phyloP scores from a whole-genome alignment of 768 basidiomycete species.

The Suillus fuscotomentosus region DNA sequence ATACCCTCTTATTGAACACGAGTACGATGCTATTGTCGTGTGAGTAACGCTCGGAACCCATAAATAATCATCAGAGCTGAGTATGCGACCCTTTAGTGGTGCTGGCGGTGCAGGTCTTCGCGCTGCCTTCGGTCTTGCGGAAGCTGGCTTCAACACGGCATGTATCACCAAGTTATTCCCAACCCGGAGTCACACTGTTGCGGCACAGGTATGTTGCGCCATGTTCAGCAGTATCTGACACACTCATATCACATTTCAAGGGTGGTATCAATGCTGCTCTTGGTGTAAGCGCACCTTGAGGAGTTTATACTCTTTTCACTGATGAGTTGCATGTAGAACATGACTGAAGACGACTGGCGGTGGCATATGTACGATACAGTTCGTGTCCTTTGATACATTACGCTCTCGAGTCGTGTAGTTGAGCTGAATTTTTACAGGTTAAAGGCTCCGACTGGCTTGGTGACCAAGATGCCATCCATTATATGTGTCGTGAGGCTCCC shows the following conservation, averaged over 20 bases:
- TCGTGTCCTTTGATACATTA: conserved; percentile 27
- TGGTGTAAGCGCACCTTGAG: conserved; percentile 55
- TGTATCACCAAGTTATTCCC: conserved; percentile 99
- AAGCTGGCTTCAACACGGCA: conserved; percentile 97
- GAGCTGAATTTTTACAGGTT: conserved; percentile 51
- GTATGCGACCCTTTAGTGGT: conserved; percentile 52
- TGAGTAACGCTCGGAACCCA: conserved; percentile 43
- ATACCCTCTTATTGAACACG: conserved; percentile 97
- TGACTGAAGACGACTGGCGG: conserved; percentile 99
- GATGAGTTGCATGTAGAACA: conserved; percentile 57
- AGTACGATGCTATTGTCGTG: conserved; percentile 99
- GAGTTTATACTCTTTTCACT: background rate
- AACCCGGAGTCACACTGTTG: conserved; percentile 97
- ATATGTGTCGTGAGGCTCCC: conserved; percentile 98
- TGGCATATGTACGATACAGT: conserved; percentile 99
- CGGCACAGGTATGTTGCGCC: conserved; percentile 72
- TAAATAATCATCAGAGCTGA: conserved; percentile 13
- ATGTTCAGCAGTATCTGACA: background rate
- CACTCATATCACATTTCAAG: conserved; percentile 32
- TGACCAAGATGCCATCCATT: conserved; percentile 99
- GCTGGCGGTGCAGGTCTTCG: conserved; percentile 98
- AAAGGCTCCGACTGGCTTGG: conserved; percentile 99
- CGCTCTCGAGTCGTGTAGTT: conserved; percentile 4
- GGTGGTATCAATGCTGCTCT: conserved; percentile 99
- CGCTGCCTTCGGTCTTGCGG: conserved; percentile 97